Percentiles rank a stretch among this genome's conserved stretches.
These are phyloP conservation scores for Anethum foeniculum DNA, from an alignment of 140 eudicot genomes.

Conservation along the genomic window DNA sequence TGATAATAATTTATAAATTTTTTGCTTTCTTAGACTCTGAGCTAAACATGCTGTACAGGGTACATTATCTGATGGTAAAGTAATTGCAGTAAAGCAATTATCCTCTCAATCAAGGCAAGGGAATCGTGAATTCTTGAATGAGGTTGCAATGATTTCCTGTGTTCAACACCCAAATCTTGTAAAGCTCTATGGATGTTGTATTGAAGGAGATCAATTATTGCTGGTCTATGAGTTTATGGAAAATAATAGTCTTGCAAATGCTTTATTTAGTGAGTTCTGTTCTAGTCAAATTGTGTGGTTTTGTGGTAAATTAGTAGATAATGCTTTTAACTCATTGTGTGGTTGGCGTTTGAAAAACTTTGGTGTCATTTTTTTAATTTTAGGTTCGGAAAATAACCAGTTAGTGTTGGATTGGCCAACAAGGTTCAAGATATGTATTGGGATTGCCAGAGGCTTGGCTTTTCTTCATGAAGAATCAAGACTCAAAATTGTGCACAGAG, in stretches of 20 bases:
- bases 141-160: constrained; percentile 81
- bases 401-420: constrained; percentile 68
- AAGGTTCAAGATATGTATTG: constrained; percentile 65
- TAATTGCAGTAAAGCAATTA: constrained; percentile 80
- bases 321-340: not conserved
- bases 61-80: constrained; percentile 48
- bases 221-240: constrained; percentile 83
- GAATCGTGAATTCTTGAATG: constrained; percentile 80
- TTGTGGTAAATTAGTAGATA: not conserved
- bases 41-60: constrained; percentile 38
- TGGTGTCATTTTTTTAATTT: constrained; percentile 4
- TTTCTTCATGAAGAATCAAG: constrained; percentile 86
- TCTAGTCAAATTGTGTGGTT: not conserved
- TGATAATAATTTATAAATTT: constrained; percentile 5
- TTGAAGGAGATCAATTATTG: constrained; percentile 73
- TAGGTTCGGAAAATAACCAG: constrained; percentile 32
- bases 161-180: constrained; percentile 89
- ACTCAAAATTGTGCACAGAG: constrained; percentile 77
- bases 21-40: not conserved
- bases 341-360: not conserved
- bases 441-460: constrained; percentile 74
- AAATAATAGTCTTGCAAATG: constrained; percentile 80
- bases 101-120: constrained; percentile 78
- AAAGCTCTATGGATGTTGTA: constrained; percentile 83
- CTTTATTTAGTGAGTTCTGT: constrained; percentile 54